Conservation (phyloP, 495 filamentous ascomycete genomes). For the Thermochaetoides thermophila region DNA sequence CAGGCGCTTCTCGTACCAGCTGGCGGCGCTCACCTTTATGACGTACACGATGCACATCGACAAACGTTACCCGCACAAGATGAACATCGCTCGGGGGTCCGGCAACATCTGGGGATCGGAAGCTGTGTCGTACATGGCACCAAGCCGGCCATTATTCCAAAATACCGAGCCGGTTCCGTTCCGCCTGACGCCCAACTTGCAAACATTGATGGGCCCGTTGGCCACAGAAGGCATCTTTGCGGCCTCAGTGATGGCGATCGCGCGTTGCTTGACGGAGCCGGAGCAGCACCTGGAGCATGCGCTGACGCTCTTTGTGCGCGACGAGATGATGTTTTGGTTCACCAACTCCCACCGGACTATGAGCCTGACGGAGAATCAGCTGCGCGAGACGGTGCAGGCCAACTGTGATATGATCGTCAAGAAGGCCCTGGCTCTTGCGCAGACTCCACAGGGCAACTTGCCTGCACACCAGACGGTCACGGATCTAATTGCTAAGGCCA, state of each 20-base stretch:
- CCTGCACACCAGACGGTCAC: conserved; percentile 95
- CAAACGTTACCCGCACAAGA: conserved; percentile 85
- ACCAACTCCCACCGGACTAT: conserved; percentile 56
- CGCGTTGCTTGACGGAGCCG: conserved; percentile 85
- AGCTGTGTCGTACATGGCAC: conserved; percentile 70
- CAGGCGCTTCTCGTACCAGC: conserved; percentile 87
- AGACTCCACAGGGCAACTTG: conserved; percentile 45
- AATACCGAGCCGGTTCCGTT: conserved; percentile 91
- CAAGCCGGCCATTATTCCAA: conserved; percentile 71
- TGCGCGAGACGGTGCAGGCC: conserved; percentile 72
- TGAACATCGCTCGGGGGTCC: conserved; percentile 73
- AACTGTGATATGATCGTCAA: conserved; percentile 89
- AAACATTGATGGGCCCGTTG: conserved; percentile 87
- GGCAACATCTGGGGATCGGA: conserved; percentile 97
- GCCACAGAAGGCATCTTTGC: conserved; percentile 91
- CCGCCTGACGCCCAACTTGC: conserved; percentile 91
- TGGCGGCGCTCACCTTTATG: conserved; percentile 95
- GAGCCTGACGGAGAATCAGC: conserved; percentile 47
- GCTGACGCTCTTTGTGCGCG: conserved; percentile 81
- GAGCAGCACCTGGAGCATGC: conserved; percentile 84
- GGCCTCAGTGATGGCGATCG: conserved; percentile 85
- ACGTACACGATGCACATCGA: conserved; percentile 95
- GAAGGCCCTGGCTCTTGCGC: conserved; percentile 66
- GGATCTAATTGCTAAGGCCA: conserved; percentile 71
- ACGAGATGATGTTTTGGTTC: conserved; percentile 97